Evolutionary conservation across 2,329 filamentous ascomycete species (phyloP), one percentile per base, ranked within the genome.

Genomic region (Ophiostoma ulmi): DNA sequence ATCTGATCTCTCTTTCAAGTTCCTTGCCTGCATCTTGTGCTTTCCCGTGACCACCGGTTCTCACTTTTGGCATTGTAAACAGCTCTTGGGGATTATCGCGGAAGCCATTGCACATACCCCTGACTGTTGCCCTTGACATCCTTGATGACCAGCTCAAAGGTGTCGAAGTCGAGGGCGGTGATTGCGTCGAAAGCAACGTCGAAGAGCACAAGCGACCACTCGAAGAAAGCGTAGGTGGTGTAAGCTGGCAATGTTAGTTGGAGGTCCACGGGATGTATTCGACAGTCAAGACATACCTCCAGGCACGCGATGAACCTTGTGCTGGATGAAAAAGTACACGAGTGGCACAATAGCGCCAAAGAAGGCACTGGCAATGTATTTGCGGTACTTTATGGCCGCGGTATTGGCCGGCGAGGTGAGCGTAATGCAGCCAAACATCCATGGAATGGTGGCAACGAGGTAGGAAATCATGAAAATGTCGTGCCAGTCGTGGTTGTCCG

Each of bases 381-480:
- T 98, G 75, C 95, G 87, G 80, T 96, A 97, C 81, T 91, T 93
- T 78, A 97, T 86, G 7, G 95, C 92, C 73, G 83, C 87, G 14
- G 90, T 85, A 78, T 97, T 97, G 71, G 90, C 88, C 13, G 94
- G 93, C 13, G 94, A 93, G 80, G 94, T 97, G 69, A 98, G 82
- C 5, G 91, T 88, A 73, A 98, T 86, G 79, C 94, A 97, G 67
- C 95, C 95, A 67, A 93, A 80, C 1, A 94, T 99, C 95, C 95
- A 99, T 1, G 95, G 95, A 70, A 99, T 84, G 2, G 95, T 98
- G 44, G 93, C 91, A 65, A 99, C 90, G 70, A 99, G 85, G 80
- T 99, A 99, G 17, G 93, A 96, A 75, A 99, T 97, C 95, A 99
- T 99, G 79, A 99, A 94, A 73, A 98, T 94, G 78, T 99, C 95